Base-by-base conservation (phyloP, 805 yeast genomes). In the Limtongia smithiae region DNA sequence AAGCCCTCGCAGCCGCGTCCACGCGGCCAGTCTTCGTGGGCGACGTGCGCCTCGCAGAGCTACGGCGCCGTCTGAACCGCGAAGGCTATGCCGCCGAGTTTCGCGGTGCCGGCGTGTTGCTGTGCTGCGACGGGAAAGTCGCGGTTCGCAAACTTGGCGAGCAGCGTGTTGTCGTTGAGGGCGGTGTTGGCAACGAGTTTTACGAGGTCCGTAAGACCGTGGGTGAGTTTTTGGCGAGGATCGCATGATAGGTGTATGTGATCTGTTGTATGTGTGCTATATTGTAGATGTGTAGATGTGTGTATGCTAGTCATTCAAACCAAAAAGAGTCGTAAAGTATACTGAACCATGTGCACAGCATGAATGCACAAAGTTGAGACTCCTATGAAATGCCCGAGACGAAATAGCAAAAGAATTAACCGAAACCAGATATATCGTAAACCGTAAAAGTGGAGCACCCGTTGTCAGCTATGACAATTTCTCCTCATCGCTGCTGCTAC, bases 41-140 rank as follows among this genome's bases (percentile, higher is more conserved):
- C 33, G 96, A 90, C 64, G 80, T 93, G 37, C 77, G 85, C 53
- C 71, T 93, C 22, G 85, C 93, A 0, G 95, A 89, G 55, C 71
- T 93, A 43, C 82, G 85, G 60, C 78, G 79, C 58, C 77, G 75
- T 50, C 71, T 93, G 32, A 68, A 73, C 27, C 69, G 73, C 4
- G 67, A 70, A 47, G 84, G 86, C 41, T 78, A 84, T 60, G 73
- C 71, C 44, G 96, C 95, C 0, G 96, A 90, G 62, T 88, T 91
- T 65, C 81, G 84, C 65, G 94, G 96, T 46, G 96, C 89, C 65
- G 97, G 97, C 64, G 81, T 89, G 0, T 70, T 93, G 34, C 95
- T 90, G 12, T 84, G 94, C 37, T 25, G 50, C 42, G 90, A 90
- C 62, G 84, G 83, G 48, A 71, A 71, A 44, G 77, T 93, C 15